Conservation (phyloP, 2,329 filamentous ascomycete species). For the Colletotrichum orbiculare region DNA sequence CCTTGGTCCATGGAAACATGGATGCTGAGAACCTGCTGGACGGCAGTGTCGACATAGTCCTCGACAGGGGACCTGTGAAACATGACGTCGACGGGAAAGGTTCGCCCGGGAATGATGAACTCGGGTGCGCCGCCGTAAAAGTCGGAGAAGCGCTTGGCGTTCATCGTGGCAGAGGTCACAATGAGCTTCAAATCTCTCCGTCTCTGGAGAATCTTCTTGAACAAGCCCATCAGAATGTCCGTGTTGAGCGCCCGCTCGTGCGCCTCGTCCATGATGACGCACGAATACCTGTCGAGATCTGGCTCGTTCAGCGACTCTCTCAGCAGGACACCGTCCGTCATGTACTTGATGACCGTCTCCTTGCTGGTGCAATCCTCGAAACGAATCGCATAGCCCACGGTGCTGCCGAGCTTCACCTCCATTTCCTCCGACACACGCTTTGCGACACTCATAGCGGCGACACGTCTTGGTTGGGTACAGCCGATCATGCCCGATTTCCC, state of each 20-base stretch:
- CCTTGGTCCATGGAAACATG: conserved; percentile 94
- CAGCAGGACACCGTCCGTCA: conserved; percentile 96
- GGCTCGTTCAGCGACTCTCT: conserved; percentile 93
- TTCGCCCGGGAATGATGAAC: conserved; percentile 94
- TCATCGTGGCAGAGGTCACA: conserved; percentile 99
- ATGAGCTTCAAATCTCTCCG: conserved; percentile 94
- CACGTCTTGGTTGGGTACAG: conserved; percentile 94
- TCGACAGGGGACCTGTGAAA: conserved; percentile 95
- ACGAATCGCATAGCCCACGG: conserved; percentile 95
- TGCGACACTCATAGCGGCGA: conserved; percentile 98
- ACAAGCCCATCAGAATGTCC: conserved; percentile 95
- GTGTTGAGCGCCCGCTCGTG: conserved; percentile 97
- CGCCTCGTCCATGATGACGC: conserved; percentile 99
- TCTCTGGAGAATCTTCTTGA: conserved; percentile 94
- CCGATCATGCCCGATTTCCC: conserved; percentile 89
- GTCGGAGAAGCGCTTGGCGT: conserved; percentile 92
- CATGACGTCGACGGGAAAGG: conserved; percentile 96
- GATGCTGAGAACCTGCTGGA: conserved; percentile 94
- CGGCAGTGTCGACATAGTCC: conserved; percentile 96
- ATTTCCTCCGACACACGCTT: conserved; percentile 99
- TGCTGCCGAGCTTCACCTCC: conserved; percentile 88
- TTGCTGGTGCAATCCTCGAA: conserved; percentile 99
- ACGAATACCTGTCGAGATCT: conserved; percentile 95
- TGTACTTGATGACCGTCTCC: conserved; percentile 97
- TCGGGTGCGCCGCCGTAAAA: conserved; percentile 97